Conservation (phyloP, 169 alveolate genomes). For the Eimeria sp. region DNA sequence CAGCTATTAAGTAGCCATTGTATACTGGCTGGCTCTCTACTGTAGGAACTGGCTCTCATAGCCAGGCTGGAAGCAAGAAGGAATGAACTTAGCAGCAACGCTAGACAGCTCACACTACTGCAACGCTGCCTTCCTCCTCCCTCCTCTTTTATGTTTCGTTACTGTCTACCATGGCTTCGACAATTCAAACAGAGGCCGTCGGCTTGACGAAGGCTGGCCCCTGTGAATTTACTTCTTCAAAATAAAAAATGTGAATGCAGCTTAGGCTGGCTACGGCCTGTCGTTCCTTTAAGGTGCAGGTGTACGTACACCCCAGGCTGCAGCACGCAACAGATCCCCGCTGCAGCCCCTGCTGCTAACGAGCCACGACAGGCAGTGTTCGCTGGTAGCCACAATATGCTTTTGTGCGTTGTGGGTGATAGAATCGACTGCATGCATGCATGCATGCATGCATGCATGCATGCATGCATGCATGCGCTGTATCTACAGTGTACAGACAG, state of each 20-base stretch:
- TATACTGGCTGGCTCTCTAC: too few species aligned
- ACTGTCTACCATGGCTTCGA: background rate
- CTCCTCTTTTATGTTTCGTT: background rate
- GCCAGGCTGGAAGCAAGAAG: too few species aligned
- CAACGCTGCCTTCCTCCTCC: background rate
- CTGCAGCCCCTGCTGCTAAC: background rate
- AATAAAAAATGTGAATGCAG: background rate
- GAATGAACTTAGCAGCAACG: background rate
- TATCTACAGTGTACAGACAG: background rate
- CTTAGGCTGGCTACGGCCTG: background rate
- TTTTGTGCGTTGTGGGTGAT: background rate
- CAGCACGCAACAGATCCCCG: too few species aligned
- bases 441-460: background rate
- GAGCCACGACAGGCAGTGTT: background rate
- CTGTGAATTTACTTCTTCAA: background rate
- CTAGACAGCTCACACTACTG: background rate
- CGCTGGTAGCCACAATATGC: background rate
- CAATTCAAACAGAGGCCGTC: background rate
- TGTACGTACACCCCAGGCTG: slow-evolving; percentile 15
- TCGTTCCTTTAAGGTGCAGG: background rate
- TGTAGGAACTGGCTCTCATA: too few species aligned
- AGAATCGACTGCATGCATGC: background rate
- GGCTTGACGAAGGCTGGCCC: background rate
- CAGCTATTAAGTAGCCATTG: background rate
- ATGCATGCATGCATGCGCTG: background rate